These are phyloP conservation scores for Actinidia arguta DNA, from an alignment of 179 eudicot species.

Conservation along the genomic window DNA sequence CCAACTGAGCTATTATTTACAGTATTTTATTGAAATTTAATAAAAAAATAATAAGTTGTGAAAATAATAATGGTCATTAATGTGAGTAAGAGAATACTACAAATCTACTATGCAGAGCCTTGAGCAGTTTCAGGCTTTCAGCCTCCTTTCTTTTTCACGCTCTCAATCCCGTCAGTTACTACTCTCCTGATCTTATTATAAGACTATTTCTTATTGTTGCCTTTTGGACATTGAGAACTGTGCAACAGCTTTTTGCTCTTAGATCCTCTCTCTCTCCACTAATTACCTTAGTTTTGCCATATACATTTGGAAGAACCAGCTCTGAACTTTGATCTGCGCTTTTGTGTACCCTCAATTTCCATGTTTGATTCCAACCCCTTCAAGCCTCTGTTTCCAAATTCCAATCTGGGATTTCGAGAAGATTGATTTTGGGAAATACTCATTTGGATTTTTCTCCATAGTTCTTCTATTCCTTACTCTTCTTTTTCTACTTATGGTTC, in stretches of 20 bases:
- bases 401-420: not conserved
- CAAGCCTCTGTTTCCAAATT: slow-evolving; percentile 1
- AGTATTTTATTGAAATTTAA: no score
- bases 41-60: no score
- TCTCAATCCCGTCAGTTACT: slow-evolving; percentile 28
- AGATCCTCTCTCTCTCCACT: no score
- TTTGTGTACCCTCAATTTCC: slow-evolving; percentile 11
- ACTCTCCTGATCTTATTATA: slow-evolving; percentile 41
- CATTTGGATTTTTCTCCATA: not conserved
- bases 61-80: not conserved
- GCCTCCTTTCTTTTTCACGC: slow-evolving; percentile 45
- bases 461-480: not conserved
- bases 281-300: slow-evolving; percentile 29
- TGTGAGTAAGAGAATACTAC: slow-evolving; percentile 10
- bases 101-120: slow-evolving; percentile 19
- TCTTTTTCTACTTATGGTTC: not conserved
- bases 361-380: slow-evolving; percentile 11
- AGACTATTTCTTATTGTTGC: slow-evolving; percentile 36
- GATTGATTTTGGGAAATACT: no score
- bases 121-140: no score
- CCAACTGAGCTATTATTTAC: no score
- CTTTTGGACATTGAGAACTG: slow-evolving; percentile 49
- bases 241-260: slow-evolving; percentile 35
- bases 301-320: slow-evolving; percentile 19
- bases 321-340: not conserved